Conservation (phyloP, 1,284 basidiomycete genomes). For the Entoloma clypeatum region DNA sequence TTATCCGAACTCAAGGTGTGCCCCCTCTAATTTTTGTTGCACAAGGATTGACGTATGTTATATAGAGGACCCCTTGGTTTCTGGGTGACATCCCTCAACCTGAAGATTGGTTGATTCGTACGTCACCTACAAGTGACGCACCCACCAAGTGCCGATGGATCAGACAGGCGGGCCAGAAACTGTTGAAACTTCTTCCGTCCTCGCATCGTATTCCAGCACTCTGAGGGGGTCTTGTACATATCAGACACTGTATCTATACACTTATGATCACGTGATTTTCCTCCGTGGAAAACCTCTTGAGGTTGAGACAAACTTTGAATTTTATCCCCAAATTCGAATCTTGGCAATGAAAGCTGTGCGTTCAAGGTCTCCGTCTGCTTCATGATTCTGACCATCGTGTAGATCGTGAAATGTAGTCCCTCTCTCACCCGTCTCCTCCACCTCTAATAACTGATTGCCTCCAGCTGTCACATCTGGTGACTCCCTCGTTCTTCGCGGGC, state of each 20-base stretch:
- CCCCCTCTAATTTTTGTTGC: conserved; percentile 1
- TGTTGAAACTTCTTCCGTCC: conserved; percentile 12
- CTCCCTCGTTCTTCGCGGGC: conserved; percentile 77
- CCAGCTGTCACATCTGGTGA: conserved; percentile 87
- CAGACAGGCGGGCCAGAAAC: conserved; percentile 14
- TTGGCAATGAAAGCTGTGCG: conserved; percentile 73
- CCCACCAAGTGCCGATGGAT: conserved; percentile 19
- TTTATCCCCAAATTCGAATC: conserved; percentile 14
- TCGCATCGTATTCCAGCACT: conserved; percentile 6
- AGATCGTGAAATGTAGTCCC: conserved; percentile 69
- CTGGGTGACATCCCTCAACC: conserved; percentile 52
- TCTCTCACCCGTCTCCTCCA: conserved; percentile 6
- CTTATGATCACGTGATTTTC: neutral
- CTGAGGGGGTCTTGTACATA: neutral
- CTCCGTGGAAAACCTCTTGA: neutral
- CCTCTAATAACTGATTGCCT: conserved; percentile 16
- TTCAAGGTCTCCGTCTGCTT: conserved; percentile 14
- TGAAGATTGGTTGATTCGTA: conserved; percentile 64
- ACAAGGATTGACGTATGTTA: conserved; percentile 6
- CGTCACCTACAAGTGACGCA: conserved; percentile 40
- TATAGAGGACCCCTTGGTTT: conserved; percentile 67
- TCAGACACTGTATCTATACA: neutral
- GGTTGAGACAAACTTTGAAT: conserved; percentile 2
- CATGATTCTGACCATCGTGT: conserved; percentile 9
- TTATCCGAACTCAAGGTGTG: conserved; percentile 76